Percentiles rank a stretch among this genome's conserved stretches.
phyloP scores from a whole-genome alignment of 2,329 filamentous ascomycete species.

The Pseudocercospora ulei region DNA sequence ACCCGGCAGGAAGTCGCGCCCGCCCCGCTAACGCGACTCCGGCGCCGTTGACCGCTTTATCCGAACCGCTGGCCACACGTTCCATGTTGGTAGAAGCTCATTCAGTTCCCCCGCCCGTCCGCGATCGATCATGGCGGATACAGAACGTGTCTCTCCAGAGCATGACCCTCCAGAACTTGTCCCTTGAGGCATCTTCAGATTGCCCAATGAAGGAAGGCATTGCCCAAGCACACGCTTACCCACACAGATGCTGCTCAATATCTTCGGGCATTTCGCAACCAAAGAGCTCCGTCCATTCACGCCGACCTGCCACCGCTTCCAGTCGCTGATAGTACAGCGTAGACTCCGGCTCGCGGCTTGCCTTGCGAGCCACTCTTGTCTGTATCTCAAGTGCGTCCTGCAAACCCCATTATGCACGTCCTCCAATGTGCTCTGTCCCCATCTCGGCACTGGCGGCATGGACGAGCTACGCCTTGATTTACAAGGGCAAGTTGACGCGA shows the following conservation, averaged over 20 bases:
- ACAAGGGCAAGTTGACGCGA: slow-evolving; percentile 31
- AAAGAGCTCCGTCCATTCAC: slow-evolving; percentile 46
- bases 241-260: slow-evolving; percentile 37
- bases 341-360: slow-evolving; percentile 52
- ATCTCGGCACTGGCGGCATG: slow-evolving; percentile 55
- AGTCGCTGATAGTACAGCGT: slow-evolving; percentile 53
- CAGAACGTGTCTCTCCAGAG: slow-evolving; percentile 11
- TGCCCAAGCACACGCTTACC: slow-evolving; percentile 13
- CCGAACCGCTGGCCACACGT: no score
- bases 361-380: slow-evolving; percentile 49
- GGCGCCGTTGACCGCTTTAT: no score
- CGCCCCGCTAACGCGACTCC: background rate
- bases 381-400: slow-evolving; percentile 71
- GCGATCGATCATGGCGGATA: slow-evolving; percentile 13
- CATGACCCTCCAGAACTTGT: slow-evolving; percentile 12
- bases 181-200: slow-evolving; percentile 24
- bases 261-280: slow-evolving; percentile 38
- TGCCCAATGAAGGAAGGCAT: slow-evolving; percentile 31
- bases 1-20: slow-evolving; percentile 1
- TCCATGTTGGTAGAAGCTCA: no score
- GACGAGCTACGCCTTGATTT: slow-evolving; percentile 34
- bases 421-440: slow-evolving; percentile 59
- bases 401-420: slow-evolving; percentile 59
- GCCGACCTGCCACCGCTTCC: slow-evolving; percentile 53
- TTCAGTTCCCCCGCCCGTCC: no score